Evolutionary conservation across 345 rosid genomes (phyloP).

Genomic region (Eucalyptus tenuipes): DNA sequence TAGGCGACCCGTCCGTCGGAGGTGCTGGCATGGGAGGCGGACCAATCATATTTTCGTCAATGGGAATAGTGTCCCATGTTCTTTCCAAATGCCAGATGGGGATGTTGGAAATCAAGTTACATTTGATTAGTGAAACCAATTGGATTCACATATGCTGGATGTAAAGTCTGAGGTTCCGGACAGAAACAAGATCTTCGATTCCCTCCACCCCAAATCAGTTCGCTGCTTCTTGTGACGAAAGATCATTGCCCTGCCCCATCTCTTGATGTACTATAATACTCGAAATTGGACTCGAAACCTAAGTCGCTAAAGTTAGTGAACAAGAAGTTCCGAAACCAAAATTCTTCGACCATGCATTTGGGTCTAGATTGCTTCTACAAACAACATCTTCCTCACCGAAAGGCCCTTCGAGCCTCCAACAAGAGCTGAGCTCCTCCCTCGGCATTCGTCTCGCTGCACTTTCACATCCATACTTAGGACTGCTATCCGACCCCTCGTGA

Average conservation of each 20-base stretch:
- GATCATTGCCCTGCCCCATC: conserved; percentile 7
- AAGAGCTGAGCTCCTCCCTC: conserved; percentile 30
- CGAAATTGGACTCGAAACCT: conserved; percentile 23
- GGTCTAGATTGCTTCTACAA: conserved; percentile 39
- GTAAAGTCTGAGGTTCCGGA: conserved; percentile 26
- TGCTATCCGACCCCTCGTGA: conserved; percentile 34
- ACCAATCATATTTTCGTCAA: not conserved
- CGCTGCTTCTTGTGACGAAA: not conserved
- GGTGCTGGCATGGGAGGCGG: not conserved
- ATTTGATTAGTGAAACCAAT: not conserved
- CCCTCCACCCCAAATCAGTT: not conserved
- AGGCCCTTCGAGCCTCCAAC: conserved; percentile 28
- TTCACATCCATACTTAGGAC: conserved; percentile 16
- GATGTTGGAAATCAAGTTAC: not conserved
- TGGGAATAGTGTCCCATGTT: conserved; percentile 4
- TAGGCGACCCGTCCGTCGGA: rapidly evolving
- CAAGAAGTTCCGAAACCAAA: conserved; percentile 26
- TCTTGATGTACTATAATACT: conserved; percentile 12
- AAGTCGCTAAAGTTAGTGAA: conserved; percentile 21
- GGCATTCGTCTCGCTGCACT: conserved; percentile 12
- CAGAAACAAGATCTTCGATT: conserved; percentile 15
- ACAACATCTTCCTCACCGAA: conserved; percentile 38
- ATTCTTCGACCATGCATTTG: conserved; percentile 38
- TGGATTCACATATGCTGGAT: not conserved
- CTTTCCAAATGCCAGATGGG: not conserved